phyloP scores from a whole-genome alignment of 1,284 basidiomycete genomes.

The Cutaneotrichosporon dermatis region DNA sequence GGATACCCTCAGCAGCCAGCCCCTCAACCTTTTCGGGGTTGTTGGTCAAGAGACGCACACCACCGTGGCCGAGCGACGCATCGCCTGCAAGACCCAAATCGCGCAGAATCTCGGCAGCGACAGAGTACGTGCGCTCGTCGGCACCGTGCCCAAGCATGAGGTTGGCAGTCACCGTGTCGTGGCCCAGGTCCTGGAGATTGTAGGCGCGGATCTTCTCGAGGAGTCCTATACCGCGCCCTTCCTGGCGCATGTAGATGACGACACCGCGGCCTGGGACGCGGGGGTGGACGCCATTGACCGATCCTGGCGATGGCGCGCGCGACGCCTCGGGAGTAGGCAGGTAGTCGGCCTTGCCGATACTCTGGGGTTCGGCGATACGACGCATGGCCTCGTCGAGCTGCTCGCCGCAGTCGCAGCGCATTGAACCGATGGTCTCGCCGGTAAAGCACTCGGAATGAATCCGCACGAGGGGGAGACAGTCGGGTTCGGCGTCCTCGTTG shows the following conservation, averaged over 20 bases:
- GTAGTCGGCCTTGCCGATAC: constrained; percentile 12
- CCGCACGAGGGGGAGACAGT: constrained; percentile 71
- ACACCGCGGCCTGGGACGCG: constrained; percentile 74
- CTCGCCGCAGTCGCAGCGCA: constrained; percentile 98
- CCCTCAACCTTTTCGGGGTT: constrained; percentile 96
- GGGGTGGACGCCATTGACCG: constrained; percentile 6
- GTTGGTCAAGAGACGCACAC: constrained; percentile 85
- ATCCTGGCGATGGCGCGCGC: constrained; percentile 26
- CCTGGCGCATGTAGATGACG: constrained; percentile 93
- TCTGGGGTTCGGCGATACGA: constrained; percentile 71
- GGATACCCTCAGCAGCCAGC: constrained; percentile 75
- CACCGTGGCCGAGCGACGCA: constrained; percentile 56
- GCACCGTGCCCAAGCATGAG: constrained; percentile 90
- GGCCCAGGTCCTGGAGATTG: constrained; percentile 95
- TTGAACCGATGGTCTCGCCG: constrained; percentile 95
- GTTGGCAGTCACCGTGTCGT: constrained; percentile 97
- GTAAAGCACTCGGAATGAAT: constrained; percentile 99
- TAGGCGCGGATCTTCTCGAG: constrained; percentile 96
- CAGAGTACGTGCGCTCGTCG: constrained; percentile 88
- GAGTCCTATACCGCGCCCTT: constrained; percentile 96
- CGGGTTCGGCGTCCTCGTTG: constrained; percentile 16
- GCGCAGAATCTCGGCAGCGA: constrained; percentile 82
- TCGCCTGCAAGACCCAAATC: constrained; percentile 72
- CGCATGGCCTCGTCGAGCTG: constrained; percentile 95
- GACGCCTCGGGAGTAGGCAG: constrained; percentile 41